phyloP scores from a whole-genome alignment of 352 stramenopile genomes.

The Phytophthora fragariaefolia region DNA sequence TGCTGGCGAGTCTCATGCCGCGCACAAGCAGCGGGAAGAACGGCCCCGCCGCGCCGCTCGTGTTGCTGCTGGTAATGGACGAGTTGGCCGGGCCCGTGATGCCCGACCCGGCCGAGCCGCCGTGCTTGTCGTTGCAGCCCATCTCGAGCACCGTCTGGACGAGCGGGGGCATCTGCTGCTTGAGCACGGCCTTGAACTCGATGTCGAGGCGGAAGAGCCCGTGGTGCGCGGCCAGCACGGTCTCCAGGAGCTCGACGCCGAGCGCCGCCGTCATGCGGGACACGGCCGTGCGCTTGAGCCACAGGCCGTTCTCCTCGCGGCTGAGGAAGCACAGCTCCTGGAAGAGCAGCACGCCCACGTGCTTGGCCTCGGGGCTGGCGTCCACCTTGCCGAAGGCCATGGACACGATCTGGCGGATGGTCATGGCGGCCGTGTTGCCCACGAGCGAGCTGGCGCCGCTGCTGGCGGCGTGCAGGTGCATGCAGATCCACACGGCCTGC shows the following conservation, averaged over 20 bases:
- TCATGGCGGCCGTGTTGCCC: constrained; percentile 89
- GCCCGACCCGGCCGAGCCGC: constrained; percentile 38
- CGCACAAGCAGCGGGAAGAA: constrained; percentile 88
- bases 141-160: constrained; percentile 78
- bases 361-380: constrained; percentile 70
- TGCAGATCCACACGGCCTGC: constrained; percentile 89
- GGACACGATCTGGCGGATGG: constrained; percentile 88
- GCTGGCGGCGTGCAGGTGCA: constrained; percentile 79
- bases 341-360: constrained; percentile 84
- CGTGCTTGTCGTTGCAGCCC: constrained; percentile 59
- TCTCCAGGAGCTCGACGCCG: constrained; percentile 82
- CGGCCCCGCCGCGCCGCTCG: constrained; percentile 30
- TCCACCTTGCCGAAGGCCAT: constrained; percentile 87
- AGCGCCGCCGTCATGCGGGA: constrained; percentile 83
- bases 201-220: constrained; percentile 71
- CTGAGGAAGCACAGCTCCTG: constrained; percentile 89
- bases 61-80: constrained; percentile 48
- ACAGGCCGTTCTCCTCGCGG: constrained; percentile 83
- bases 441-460: constrained; percentile 81
- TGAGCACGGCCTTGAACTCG: constrained; percentile 81
- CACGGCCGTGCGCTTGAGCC: constrained; percentile 79
- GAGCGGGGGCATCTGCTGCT: constrained; percentile 82
- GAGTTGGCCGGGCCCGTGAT: constrained; percentile 38
- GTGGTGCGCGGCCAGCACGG: constrained; percentile 68
- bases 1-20: constrained; percentile 82